Conservation (phyloP, 495 filamentous ascomycete species). For the Filosporella fistucella region DNA sequence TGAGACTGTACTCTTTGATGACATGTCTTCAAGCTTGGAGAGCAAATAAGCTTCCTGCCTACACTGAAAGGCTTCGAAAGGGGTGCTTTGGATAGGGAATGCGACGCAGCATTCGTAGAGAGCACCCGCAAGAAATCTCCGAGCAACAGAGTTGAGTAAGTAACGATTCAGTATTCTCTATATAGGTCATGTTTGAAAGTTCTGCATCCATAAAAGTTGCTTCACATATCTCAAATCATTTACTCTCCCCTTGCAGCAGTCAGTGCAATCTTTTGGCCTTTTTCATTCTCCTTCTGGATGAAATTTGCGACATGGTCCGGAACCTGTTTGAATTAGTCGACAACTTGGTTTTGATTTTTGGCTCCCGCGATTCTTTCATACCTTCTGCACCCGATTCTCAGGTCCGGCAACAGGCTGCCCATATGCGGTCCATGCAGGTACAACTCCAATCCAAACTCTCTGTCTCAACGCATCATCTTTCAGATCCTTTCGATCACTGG, state of each 20-base stretch:
- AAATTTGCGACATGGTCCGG: constrained; percentile 15
- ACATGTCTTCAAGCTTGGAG: no score
- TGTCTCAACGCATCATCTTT: constrained; percentile 53
- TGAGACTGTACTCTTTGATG: no score
- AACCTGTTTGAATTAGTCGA: constrained; percentile 5
- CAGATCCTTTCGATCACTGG: constrained; percentile 65
- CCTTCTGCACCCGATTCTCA: constrained; percentile 17
- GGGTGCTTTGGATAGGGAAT: no score
- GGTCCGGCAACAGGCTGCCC: constrained; percentile 59
- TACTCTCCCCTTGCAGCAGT: constrained; percentile 4
- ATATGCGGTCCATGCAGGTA: constrained; percentile 63
- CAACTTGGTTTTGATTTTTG: background rate
- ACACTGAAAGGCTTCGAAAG: no score
- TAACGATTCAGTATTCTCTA: no score
- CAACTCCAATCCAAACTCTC: constrained; percentile 77
- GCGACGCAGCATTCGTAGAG: no score
- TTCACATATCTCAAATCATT: background rate
- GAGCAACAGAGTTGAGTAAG: no score
- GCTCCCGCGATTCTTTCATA: background rate
- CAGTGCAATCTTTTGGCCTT: constrained; percentile 9
- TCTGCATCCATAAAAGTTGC: background rate
- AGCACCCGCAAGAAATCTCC: no score
- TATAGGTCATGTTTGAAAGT: no score
- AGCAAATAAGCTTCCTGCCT: no score
- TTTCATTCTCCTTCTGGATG: constrained; percentile 15